Evolutionary conservation across 345 rosid species (phyloP), one percentile per base, ranked within the genome.

Genomic region (Bruguiera sexangula): DNA sequence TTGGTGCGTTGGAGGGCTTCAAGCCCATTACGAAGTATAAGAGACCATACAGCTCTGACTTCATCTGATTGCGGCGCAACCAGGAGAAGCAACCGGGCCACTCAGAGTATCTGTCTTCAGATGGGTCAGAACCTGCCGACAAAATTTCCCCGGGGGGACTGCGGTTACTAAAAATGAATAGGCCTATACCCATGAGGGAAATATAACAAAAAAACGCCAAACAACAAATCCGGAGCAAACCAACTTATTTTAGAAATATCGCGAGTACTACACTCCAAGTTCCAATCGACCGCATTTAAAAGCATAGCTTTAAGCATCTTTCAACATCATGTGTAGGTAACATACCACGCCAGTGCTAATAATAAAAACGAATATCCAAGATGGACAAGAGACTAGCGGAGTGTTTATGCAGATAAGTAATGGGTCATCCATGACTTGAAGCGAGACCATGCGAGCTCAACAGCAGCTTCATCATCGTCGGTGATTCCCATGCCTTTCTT

Each of bases 361-460:
- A 27, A 30, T 26, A 21, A 50, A 36, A 61, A 37, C 15, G 13
- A 22, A 37, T 5, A 53, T 24, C 27, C 43, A 37, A 36, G 52
- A 62, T 36, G 58, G 36, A 39, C 55, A 4, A 3, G 19, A 27
- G 21, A 39, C n/a, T 0, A 8, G 22, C 22, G 4, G 3, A 18
- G 4, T 22, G 1, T 37, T 72, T 37, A 77, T 31, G 73, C 69
- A 19, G 66, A 67, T n/a, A 91, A 79, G 88, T 82, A 82, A 54
- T 66, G 81, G 24, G 82, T 65, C 96, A 92, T 92, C 99, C 96
- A 95, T 0, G 93, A 73, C 34, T 75, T 78, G 79, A 90, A 92
- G 66, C 96, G 94, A 70, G 96, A 86, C 97, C 96, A 92, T 9
- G 96, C 97, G 39, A 88, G 85, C 76, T 87, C 83, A 24, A 81